Evolutionary conservation across 148 eudicot species (phyloP).

Genomic region (Rhododendron ferrugineum): DNA sequence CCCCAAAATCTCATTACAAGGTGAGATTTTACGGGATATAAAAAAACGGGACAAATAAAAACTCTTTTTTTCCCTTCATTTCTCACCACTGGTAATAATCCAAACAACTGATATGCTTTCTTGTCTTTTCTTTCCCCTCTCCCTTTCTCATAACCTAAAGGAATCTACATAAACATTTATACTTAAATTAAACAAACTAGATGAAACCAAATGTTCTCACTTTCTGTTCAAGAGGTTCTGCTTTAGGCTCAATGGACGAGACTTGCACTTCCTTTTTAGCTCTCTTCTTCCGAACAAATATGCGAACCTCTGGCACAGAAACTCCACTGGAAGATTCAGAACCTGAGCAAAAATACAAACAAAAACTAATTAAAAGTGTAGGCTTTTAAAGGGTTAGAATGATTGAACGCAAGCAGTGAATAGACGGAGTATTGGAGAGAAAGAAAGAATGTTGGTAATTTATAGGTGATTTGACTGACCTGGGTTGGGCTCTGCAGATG

Average conservation of each 20-base stretch:
- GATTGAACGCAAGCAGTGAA: background rate
- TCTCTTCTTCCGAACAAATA: constrained; percentile 14
- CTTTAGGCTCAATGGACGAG: background rate
- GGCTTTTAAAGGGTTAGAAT: background rate
- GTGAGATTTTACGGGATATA: background rate
- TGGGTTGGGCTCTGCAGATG: constrained; percentile 6
- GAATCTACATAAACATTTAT: background rate
- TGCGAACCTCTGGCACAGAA: constrained; percentile 4
- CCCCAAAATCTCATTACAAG: background rate
- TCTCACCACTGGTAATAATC: too few relatives aligned
- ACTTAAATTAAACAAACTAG: background rate
- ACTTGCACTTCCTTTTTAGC: constrained; percentile 11
- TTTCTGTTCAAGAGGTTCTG: constrained; percentile 3
- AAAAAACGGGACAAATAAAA: background rate
- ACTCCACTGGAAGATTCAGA: constrained; percentile 7
- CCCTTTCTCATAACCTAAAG: background rate
- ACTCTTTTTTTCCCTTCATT: too few relatives aligned
- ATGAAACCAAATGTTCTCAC: background rate
- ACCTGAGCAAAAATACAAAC: background rate
- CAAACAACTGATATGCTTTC: too few relatives aligned
- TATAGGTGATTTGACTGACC: background rate
- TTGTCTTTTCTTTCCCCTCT: background rate
- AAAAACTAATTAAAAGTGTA: background rate
- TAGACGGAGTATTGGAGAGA: background rate
- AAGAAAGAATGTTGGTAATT: background rate